phyloP scores from a whole-genome alignment of 306 rosid species.

The Inga laurina region DNA sequence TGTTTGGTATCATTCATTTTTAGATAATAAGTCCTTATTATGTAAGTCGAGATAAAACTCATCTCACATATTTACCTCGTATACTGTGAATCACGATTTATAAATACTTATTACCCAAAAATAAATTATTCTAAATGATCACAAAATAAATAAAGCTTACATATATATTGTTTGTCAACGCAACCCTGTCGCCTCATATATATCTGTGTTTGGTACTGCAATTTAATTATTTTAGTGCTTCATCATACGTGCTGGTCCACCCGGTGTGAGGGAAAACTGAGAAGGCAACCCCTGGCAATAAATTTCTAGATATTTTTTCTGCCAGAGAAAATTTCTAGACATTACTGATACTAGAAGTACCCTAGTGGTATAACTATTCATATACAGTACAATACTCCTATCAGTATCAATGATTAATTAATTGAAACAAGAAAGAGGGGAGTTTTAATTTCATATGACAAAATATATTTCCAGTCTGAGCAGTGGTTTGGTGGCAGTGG shows the following conservation, averaged over 20 bases:
- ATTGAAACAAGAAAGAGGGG: not conserved
- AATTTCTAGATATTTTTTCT: not conserved
- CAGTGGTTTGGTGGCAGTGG: conserved; percentile 32
- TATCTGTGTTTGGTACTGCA: not conserved
- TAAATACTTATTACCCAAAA: too few species aligned
- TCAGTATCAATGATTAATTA: not conserved
- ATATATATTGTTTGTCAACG: not conserved
- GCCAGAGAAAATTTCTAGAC: not conserved
- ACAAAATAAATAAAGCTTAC: too few species aligned
- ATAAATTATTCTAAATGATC: too few species aligned
- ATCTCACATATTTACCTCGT: too few species aligned
- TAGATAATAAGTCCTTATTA: too few species aligned
- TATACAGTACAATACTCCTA: too few species aligned
- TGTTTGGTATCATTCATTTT: too few species aligned
- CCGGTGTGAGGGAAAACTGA: not conserved
- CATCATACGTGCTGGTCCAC: not conserved
- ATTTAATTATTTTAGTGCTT: not conserved
- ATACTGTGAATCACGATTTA: too few species aligned
- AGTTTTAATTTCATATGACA: not conserved
- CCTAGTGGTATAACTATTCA: too few species aligned
- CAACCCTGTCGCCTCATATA: not conserved
- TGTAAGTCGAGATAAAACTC: too few species aligned
- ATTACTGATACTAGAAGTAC: too few species aligned
- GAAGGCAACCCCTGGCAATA: conserved; percentile 13
- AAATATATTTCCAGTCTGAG: conserved; percentile 20